Evolutionary conservation across 169 alveolate species (phyloP).

Genomic region (Cryptosporidium meleagridis): DNA sequence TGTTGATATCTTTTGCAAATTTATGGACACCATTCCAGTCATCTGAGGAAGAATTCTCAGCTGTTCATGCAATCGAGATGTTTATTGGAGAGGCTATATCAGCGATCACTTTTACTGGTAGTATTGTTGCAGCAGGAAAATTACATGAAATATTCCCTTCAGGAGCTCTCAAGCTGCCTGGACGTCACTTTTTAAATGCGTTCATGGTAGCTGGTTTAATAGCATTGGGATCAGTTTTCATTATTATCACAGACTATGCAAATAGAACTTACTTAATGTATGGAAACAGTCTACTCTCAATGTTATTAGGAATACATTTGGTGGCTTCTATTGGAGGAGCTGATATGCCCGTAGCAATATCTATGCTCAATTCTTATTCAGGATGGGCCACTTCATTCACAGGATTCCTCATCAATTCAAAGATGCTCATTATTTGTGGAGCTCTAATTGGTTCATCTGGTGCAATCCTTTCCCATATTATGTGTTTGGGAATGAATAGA

Average conservation of each 20-base stretch:
- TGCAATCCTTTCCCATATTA: constrained; percentile 92
- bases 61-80: constrained; percentile 80
- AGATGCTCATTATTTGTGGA: constrained; percentile 91
- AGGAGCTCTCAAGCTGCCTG: constrained; percentile 84
- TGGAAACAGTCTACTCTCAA: constrained; percentile 79
- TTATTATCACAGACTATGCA: constrained; percentile 35
- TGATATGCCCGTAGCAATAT: constrained; percentile 95
- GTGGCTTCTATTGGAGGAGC: constrained; percentile 94
- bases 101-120: constrained; percentile 93
- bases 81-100: constrained; percentile 90
- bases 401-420: constrained; percentile 91
- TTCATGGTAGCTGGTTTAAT: constrained; percentile 75
- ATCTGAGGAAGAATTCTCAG: constrained; percentile 45
- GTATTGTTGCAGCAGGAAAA: constrained; percentile 92
- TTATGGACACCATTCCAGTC: constrained; percentile 76
- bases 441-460: constrained; percentile 95
- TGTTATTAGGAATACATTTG: constrained; percentile 87
- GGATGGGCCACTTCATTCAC: constrained; percentile 94
- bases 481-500: constrained; percentile 96
- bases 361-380: constrained; percentile 93
- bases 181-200: constrained; percentile 82
- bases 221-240: constrained; percentile 78
- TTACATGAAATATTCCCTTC: constrained; percentile 87
- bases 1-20: constrained; percentile 86
- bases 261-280: constrained; percentile 76